Evolutionary conservation across 73 alveolate species (phyloP), one percentile per base, ranked within the genome.

Genomic region (Paramecium tetraurelia): DNA sequence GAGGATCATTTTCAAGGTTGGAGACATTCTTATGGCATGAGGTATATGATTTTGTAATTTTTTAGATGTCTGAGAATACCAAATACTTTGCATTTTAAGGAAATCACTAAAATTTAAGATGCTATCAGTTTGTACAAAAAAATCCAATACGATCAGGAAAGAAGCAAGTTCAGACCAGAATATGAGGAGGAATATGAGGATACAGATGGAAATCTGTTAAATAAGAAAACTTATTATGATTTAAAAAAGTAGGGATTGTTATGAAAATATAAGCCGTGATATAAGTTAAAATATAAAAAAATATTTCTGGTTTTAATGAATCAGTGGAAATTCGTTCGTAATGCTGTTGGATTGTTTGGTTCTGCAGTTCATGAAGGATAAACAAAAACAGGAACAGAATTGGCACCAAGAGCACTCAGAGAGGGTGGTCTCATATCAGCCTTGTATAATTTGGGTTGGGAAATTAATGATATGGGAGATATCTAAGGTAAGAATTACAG

Each of bases 1-100:
- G 87, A 75, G 35, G 87, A 75, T 75, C 87, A 75, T 14, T 75
- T 75, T 75, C 11, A 75, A 40, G 87, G 87, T 36, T 75, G 87
- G 87, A 75, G 87, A 40, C 87, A 75, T 75, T 75, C 87, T 33
- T 75, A 75, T 75, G 87, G 87, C 7, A 75, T 68, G 84, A 68
- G 84, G 84, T 68, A 21, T 98, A 92, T 98, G 5, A 53, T 53
- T 99, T 83, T 86, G 99, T 75, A 98, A 99, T 71, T 97, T 98
- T 88, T 98, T 99, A 98, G 98, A 80, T 98, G 99, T 92, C 96
- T 99, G 70, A 98, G 97, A 95, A 97, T 99, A 18, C 99, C 99
- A 10, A 99, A 99, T 92, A 99, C 99, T 22, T 95, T 98, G 21
- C 99, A 99, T 96, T 99, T 99, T 86, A 98, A 98, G 93, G 99